Evolutionary conservation across 129 eudicot species (phyloP).

Genomic region (Saposhnikovia divaricata): DNA sequence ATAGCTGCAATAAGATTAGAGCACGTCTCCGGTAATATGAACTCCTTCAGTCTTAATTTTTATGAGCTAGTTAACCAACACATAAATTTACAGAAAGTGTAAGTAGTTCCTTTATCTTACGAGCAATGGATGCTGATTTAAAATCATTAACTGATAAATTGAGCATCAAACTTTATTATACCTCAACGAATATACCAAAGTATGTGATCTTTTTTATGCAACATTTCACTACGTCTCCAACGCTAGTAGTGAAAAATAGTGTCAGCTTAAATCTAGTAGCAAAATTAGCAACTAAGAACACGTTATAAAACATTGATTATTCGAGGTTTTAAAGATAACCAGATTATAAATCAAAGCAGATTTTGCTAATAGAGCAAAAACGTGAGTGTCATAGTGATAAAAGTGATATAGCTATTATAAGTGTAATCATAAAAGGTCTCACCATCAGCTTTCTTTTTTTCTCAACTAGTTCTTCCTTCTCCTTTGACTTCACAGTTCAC

Average conservation of each 20-base stretch:
- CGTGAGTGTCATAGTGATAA: neutral
- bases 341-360: neutral
- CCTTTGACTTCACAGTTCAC: slow-evolving; percentile 66
- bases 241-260: slow-evolving; percentile 22
- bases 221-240: slow-evolving; percentile 77
- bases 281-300: neutral
- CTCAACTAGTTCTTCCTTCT: slow-evolving; percentile 65
- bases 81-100: neutral
- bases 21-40: too few relatives aligned
- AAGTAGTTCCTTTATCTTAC: too few relatives aligned
- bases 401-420: neutral
- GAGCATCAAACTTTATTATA: slow-evolving; percentile 18
- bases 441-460: slow-evolving; percentile 76
- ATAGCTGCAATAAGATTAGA: neutral
- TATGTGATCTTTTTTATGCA: slow-evolving; percentile 68
- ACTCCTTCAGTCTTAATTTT: too few relatives aligned
- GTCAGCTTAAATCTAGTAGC: neutral
- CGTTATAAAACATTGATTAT: neutral
- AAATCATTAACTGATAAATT: neutral
- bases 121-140: neutral
- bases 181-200: slow-evolving; percentile 93
- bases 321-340: neutral
- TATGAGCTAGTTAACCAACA: neutral
- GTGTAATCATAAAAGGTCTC: slow-evolving; percentile 14
- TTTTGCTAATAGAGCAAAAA: neutral